Conservation (phyloP, 148 eudicot species). For the Polygonum maritimum region DNA sequence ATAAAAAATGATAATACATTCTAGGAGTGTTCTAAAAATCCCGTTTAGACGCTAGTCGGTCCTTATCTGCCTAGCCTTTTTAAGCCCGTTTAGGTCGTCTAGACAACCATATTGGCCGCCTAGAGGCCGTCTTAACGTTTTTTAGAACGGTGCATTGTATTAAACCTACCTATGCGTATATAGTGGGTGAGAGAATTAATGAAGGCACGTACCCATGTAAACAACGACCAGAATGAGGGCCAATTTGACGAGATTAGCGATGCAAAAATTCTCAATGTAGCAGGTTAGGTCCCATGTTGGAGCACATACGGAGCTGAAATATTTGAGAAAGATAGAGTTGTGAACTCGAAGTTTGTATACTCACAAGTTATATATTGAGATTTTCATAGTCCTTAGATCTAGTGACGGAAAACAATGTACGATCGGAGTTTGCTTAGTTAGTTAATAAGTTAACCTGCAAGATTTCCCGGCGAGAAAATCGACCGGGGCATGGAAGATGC, state of each 20-base stretch:
- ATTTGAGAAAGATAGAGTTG: not conserved
- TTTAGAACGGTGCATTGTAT: too few relatives aligned
- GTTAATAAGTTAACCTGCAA: not conserved
- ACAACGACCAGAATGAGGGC: slow-evolving; percentile 13
- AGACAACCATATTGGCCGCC: too few relatives aligned
- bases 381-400: not conserved
- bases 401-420: not conserved
- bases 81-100: too few relatives aligned
- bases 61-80: too few relatives aligned
- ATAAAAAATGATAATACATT: too few relatives aligned
- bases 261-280: slow-evolving; percentile 17
- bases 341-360: too few relatives aligned
- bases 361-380: not conserved
- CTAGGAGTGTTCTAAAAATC: too few relatives aligned
- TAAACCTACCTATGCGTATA: too few relatives aligned
- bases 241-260: slow-evolving; percentile 13
- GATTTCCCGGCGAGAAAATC: slow-evolving; percentile 4
- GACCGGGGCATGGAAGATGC: slow-evolving; percentile 1
- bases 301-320: slow-evolving; percentile 2
- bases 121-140: too few relatives aligned
- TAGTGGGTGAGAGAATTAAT: not conserved
- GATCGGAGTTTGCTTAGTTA: not conserved
- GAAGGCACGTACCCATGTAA: slow-evolving; percentile 3
- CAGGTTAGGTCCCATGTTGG: slow-evolving; percentile 13
- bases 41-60: too few relatives aligned